Conservation (phyloP, 257 asterid species). For the Jacaranda mimosifolia region DNA sequence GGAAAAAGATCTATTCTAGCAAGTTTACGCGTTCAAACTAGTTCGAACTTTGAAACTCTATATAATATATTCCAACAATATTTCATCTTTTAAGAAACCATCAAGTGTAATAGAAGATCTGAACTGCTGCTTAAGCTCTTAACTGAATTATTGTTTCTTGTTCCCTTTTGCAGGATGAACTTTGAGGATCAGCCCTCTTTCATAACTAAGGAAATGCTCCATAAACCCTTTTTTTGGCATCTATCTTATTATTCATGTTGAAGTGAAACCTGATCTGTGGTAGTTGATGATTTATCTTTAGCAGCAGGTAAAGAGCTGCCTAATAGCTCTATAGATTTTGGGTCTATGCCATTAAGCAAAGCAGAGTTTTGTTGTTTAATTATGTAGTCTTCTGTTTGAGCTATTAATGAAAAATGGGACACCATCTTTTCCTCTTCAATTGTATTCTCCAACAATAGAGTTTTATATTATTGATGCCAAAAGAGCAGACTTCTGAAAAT, state of each 20-base stretch:
- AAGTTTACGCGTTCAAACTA: background rate
- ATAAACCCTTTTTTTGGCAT: background rate
- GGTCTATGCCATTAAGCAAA: too few species aligned
- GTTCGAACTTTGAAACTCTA: background rate
- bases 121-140: background rate
- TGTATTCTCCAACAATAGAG: background rate
- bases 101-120: background rate
- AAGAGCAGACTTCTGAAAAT: too few species aligned
- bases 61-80: too few species aligned
- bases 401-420: conserved; percentile 14
- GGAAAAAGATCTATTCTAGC: background rate
- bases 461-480: too few species aligned
- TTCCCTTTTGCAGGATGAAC: conserved; percentile 62
- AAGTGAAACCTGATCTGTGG: too few species aligned
- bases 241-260: background rate
- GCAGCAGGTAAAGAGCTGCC: too few species aligned
- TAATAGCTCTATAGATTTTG: too few species aligned
- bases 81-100: too few species aligned
- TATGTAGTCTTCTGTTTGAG: conserved; percentile 7
- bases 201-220: conserved; percentile 19
- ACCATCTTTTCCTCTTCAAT: conserved; percentile 11
- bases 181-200: conserved; percentile 41
- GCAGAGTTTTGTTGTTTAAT: background rate
- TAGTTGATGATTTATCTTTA: too few species aligned
- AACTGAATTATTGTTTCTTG: background rate